Conservation (phyloP, 2,329 filamentous ascomycete species). For the Epichloe coenophiala region DNA sequence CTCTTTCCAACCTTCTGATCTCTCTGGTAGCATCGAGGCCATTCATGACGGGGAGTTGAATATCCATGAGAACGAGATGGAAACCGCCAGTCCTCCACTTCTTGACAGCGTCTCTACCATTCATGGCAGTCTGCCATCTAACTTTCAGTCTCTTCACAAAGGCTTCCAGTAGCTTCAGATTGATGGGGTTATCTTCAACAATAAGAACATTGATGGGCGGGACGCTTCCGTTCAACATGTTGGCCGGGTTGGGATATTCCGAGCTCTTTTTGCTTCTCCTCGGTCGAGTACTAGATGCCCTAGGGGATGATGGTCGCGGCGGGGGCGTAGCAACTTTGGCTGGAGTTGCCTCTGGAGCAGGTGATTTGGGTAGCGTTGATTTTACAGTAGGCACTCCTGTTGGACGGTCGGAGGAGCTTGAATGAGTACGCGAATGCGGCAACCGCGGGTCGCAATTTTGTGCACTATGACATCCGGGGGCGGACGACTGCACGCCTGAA, state of each 20-base stretch:
- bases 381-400: slow-evolving; percentile 30
- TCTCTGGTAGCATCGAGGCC: slow-evolving; percentile 90
- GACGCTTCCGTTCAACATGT: slow-evolving; percentile 65
- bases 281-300: slow-evolving; percentile 27
- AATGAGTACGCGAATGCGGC: slow-evolving; percentile 43
- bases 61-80: slow-evolving; percentile 96
- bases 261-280: slow-evolving; percentile 42
- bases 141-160: slow-evolving; percentile 95
- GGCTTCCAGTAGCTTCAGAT: slow-evolving; percentile 80
- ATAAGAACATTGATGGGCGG: slow-evolving; percentile 96
- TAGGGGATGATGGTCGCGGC: slow-evolving; percentile 34
- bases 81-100: slow-evolving; percentile 92
- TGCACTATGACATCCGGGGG: slow-evolving; percentile 18
- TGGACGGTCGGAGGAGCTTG: slow-evolving; percentile 41
- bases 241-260: slow-evolving; percentile 36
- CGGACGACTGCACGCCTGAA: slow-evolving; percentile 18
- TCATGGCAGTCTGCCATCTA: slow-evolving; percentile 93
- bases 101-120: slow-evolving; percentile 80
- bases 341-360: slow-evolving; percentile 32
- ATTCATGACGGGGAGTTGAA: slow-evolving; percentile 93
- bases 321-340: slow-evolving; percentile 40
- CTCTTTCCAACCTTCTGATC: slow-evolving; percentile 74
- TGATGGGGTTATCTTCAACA: slow-evolving; percentile 98
- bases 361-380: slow-evolving; percentile 36
- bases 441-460: slow-evolving; percentile 24